These are phyloP conservation scores for Acacia melanoxylon DNA, from an alignment of 306 rosid genomes.

Conservation along the genomic window DNA sequence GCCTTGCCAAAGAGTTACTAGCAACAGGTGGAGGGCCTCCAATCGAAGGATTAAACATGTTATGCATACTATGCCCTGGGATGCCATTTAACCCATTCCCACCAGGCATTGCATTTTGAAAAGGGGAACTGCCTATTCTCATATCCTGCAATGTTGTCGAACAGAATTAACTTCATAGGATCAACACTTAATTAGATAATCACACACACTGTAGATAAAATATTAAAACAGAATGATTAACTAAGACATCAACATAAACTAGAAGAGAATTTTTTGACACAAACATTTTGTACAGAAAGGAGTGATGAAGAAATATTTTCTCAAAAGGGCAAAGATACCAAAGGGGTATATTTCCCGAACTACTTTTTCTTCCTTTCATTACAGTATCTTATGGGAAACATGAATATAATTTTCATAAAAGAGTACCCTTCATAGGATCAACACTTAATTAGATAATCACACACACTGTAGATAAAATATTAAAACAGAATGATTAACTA, in stretches of 20 bases:
- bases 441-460: not conserved
- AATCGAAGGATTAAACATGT: conserved; percentile 54
- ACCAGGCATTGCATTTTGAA: conserved; percentile 58
- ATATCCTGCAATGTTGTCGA: conserved; percentile 57
- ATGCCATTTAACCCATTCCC: conserved; percentile 56
- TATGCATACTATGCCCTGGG: conserved; percentile 61
- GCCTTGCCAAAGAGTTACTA: conserved; percentile 53
- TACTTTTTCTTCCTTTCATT: not conserved
- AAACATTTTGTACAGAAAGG: conserved; percentile 5
- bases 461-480: not conserved
- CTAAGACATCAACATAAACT: not conserved
- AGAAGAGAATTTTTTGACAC: conserved; percentile 10
- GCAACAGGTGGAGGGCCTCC: conserved; percentile 66
- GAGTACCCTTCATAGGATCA: not conserved
- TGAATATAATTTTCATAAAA: not conserved
- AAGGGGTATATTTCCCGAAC: not conserved
- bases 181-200: not conserved
- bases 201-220: not conserved
- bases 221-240: not conserved
- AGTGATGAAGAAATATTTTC: not conserved
- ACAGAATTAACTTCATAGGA: conserved; percentile 20
- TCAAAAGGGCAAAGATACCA: not conserved
- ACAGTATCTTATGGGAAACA: not conserved
- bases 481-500: not conserved
- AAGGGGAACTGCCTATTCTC: conserved; percentile 60